phyloP scores from a whole-genome alignment of 495 filamentous ascomycete genomes.

The Sordaria brevicollis region DNA sequence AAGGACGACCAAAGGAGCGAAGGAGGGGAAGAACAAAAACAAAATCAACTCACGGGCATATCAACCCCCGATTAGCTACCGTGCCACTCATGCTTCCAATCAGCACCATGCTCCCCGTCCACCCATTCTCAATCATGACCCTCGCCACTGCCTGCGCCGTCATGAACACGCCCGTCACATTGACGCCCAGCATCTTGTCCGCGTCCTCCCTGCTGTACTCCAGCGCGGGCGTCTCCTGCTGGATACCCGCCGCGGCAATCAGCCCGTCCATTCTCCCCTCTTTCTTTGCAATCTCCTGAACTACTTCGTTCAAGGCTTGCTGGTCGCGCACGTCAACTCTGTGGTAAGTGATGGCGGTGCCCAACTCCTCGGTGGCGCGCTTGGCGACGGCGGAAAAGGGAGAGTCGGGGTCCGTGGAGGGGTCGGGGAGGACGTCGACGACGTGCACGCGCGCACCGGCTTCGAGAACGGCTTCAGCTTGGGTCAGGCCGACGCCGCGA shows the following conservation, averaged over 20 bases:
- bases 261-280: conserved; percentile 71
- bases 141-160: conserved; percentile 65
- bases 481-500: conserved; percentile 67
- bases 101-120: conserved; percentile 56
- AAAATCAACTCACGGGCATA: conserved; percentile 30
- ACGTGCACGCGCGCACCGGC: conserved; percentile 64
- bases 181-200: conserved; percentile 61
- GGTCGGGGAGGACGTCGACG: conserved; percentile 40
- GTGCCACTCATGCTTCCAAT: conserved; percentile 75
- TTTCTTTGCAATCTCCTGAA: conserved; percentile 56
- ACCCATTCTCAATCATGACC: conserved; percentile 56
- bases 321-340: conserved; percentile 80
- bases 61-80: conserved; percentile 56
- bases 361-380: conserved; percentile 54
- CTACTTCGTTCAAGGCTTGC: conserved; percentile 51
- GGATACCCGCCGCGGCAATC: conserved; percentile 72
- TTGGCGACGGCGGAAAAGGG: conserved; percentile 51
- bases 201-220: conserved; percentile 54
- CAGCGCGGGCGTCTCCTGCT: conserved; percentile 60
- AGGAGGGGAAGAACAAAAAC: neutral
- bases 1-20: neutral
- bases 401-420: conserved; percentile 20
- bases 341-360: conserved; percentile 64
- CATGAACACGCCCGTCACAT: conserved; percentile 69
- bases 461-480: conserved; percentile 71